Conservation (phyloP, 768 basidiomycete genomes). For the Tylopilus rubrobrunneus region DNA sequence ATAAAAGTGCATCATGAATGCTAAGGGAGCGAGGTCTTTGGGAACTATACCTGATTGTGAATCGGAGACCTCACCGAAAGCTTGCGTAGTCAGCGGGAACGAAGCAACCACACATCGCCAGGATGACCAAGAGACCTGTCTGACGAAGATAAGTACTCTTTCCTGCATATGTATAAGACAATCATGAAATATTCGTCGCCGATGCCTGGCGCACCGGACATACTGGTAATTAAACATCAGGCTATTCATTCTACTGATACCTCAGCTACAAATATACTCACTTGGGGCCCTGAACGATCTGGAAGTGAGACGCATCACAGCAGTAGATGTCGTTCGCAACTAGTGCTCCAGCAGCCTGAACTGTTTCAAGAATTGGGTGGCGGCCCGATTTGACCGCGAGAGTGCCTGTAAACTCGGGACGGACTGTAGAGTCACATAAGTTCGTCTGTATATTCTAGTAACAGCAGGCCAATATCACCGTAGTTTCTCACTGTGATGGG, state of each 20-base stretch:
- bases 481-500: constrained; percentile 43
- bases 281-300: constrained; percentile 92
- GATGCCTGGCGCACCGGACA: constrained; percentile 44
- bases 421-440: constrained; percentile 43
- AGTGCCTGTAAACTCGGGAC: constrained; percentile 89
- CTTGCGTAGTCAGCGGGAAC: constrained; percentile 94
- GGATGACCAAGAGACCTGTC: constrained; percentile 73
- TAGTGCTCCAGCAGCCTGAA: constrained; percentile 62
- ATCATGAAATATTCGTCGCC: not conserved
- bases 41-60: not conserved
- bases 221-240: constrained; percentile 35
- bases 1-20: constrained; percentile 79
- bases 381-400: constrained; percentile 85
- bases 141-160: constrained; percentile 95
- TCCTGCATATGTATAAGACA: constrained; percentile 37
- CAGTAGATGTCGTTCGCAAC: constrained; percentile 92
- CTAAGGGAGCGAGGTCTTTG: constrained; percentile 33
- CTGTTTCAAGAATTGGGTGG: constrained; percentile 81
- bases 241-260: not conserved
- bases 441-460: not conserved
- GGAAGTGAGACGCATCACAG: constrained; percentile 79
- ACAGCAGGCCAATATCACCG: constrained; percentile 26
- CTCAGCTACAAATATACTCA: constrained; percentile 32
- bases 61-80: constrained; percentile 51
- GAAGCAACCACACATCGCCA: constrained; percentile 89